These are phyloP conservation scores for Colletotrichum kahawae DNA, from an alignment of 2,329 filamentous ascomycete species.

Conservation along the genomic window DNA sequence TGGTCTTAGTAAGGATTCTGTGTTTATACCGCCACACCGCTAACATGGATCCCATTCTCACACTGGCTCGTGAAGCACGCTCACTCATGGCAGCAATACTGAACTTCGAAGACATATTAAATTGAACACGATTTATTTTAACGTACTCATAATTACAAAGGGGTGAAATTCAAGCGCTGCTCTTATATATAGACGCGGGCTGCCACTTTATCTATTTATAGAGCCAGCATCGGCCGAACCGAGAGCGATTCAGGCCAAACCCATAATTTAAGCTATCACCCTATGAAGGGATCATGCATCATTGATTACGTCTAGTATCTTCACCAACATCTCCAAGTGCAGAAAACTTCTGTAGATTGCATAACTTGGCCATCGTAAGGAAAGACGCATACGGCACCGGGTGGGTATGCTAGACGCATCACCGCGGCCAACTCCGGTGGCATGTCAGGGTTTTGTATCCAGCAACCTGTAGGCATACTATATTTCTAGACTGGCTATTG, in stretches of 20 bases:
- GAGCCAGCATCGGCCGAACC: neutral
- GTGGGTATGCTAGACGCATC: neutral
- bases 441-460: neutral
- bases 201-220: neutral
- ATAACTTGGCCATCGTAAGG: neutral
- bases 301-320: neutral
- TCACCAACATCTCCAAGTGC: neutral
- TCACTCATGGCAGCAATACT: too few relatives aligned
- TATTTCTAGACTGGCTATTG: neutral
- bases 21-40: too few relatives aligned
- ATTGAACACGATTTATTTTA: neutral
- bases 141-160: neutral
- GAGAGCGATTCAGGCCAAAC: neutral
- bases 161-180: neutral
- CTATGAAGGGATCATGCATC: neutral
- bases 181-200: neutral
- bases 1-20: too few relatives aligned
- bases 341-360: neutral
- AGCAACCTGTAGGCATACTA: neutral
- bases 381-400: neutral
- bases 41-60: too few relatives aligned
- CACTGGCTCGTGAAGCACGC: neutral
- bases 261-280: neutral
- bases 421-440: neutral
- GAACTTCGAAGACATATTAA: neutral